phyloP scores from a whole-genome alignment of 768 basidiomycete species.

The Lentinula lateritia region DNA sequence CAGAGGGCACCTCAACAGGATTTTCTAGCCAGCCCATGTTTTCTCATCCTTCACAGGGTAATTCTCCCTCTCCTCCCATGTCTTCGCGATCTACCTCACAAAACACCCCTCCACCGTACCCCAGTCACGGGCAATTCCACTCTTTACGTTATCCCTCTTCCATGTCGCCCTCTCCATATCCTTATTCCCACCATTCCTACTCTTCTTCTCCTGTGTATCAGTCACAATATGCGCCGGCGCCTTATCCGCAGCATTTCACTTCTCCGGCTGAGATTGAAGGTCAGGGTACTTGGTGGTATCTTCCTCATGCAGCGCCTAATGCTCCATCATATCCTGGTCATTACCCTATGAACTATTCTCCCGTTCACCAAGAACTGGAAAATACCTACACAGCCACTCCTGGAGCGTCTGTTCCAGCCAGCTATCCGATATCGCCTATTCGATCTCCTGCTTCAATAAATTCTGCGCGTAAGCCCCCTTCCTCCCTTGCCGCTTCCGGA shows the following conservation, averaged over 20 bases:
- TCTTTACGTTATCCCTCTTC: conserved; percentile 29
- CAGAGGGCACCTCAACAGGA: conserved; percentile 23
- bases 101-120: conserved; percentile 19
- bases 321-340: conserved; percentile 25
- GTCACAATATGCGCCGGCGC: conserved; percentile 29
- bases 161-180: conserved; percentile 25
- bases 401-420: conserved; percentile 13
- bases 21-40: conserved; percentile 24
- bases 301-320: conserved; percentile 24
- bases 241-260: conserved; percentile 30
- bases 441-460: background rate
- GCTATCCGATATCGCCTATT: conserved; percentile 10
- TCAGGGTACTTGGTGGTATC: conserved; percentile 53
- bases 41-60: conserved; percentile 16
- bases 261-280: conserved; percentile 28
- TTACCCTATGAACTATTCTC: conserved; percentile 25
- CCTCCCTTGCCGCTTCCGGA: conserved; percentile 5
- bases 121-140: conserved; percentile 22
- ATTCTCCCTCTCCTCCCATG: conserved; percentile 18
- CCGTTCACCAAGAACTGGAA: conserved; percentile 18
- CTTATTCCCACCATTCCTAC: conserved; percentile 31
- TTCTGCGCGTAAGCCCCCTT: background rate
- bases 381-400: conserved; percentile 13
- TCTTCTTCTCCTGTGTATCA: conserved; percentile 30
- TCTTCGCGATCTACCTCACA: conserved; percentile 17